A percentile compares a stretch with the other conserved stretches of the same genome.
phyloP scores from a whole-genome alignment of 164 flowering plant species.

The Aristolochia contorta region DNA sequence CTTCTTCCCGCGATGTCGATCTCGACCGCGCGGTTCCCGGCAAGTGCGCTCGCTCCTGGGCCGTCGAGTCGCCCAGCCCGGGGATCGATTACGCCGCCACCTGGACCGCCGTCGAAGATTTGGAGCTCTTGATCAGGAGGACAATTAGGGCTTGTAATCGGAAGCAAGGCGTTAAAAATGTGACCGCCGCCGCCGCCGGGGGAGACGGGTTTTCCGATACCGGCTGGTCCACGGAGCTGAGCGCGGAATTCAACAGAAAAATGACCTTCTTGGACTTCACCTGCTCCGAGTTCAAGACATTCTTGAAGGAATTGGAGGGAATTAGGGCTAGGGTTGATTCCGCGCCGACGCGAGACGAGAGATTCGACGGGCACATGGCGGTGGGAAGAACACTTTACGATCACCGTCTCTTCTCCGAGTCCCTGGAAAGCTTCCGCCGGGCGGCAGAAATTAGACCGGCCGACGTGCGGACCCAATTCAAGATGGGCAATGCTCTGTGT shows the following conservation, averaged over 20 bases:
- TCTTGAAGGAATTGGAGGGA: conserved; percentile 12
- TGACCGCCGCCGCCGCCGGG: too few species aligned
- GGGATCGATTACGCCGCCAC: conserved; percentile 9
- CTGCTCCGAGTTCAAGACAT: conserved; percentile 1
- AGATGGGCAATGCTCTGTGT: conserved; percentile 12
- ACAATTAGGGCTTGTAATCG: conserved; percentile 2
- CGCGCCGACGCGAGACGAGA: conserved; percentile 8
- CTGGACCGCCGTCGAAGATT: conserved; percentile 6
- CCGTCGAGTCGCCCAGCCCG: conserved; percentile 5
- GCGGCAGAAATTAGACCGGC: conserved; percentile 9
- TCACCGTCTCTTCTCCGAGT: conserved; percentile 7
- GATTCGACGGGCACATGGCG: conserved; percentile 15
- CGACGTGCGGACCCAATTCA: conserved; percentile 13
- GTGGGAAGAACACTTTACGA: conserved; percentile 14
- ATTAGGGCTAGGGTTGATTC: conserved; percentile 6
- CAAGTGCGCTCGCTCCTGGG: conserved; percentile 2
- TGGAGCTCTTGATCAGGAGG: conserved; percentile 8
- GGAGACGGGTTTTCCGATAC: conserved; percentile 9
- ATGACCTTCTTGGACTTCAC: conserved; percentile 4
- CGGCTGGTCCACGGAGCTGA: conserved; percentile 15
- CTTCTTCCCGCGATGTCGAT: background rate
- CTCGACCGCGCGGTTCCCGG: background rate
- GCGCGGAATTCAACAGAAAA: conserved; percentile 2
- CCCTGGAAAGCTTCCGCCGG: conserved; percentile 11
- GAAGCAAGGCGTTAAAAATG: conserved; percentile 1